phyloP scores from a whole-genome alignment of 306 rosid genomes.

The Inga leiocalycina region DNA sequence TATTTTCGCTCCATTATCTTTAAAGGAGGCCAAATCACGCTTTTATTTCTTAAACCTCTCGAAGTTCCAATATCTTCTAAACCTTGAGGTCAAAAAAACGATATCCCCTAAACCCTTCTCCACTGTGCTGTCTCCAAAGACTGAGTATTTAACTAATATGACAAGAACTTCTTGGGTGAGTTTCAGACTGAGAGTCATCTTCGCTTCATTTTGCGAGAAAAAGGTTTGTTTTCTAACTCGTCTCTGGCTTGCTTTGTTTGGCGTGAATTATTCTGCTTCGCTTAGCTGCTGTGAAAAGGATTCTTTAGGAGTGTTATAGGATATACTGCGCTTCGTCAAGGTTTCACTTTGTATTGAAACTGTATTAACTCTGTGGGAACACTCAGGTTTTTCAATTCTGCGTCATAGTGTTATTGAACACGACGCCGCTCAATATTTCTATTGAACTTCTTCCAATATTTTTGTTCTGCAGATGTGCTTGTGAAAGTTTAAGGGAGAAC shows the following conservation, averaged over 20 bases:
- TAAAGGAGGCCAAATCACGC: background rate
- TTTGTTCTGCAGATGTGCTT: slow-evolving; percentile 23
- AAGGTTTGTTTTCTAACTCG: background rate
- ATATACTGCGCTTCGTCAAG: slow-evolving; percentile 19
- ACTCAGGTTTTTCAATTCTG: slow-evolving; percentile 17
- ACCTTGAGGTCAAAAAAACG: background rate
- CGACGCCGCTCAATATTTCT: background rate
- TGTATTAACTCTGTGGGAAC: background rate
- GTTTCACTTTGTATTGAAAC: background rate
- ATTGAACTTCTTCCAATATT: background rate
- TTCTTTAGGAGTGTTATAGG: slow-evolving; percentile 29
- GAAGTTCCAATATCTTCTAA: slow-evolving; percentile 4
- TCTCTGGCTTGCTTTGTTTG: background rate
- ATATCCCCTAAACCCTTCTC: slow-evolving; percentile 5
- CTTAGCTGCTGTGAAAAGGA: slow-evolving; percentile 23
- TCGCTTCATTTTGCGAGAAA: background rate
- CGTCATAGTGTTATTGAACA: background rate
- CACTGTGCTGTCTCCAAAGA: background rate
- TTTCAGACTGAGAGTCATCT: background rate
- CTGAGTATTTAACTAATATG: background rate
- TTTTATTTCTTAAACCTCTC: background rate
- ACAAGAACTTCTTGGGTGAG: background rate
- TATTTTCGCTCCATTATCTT: background rate
- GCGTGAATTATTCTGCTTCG: background rate
- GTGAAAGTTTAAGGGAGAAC: background rate